Conservation (phyloP, 306 rosid species). For the Glycine latifolia region DNA sequence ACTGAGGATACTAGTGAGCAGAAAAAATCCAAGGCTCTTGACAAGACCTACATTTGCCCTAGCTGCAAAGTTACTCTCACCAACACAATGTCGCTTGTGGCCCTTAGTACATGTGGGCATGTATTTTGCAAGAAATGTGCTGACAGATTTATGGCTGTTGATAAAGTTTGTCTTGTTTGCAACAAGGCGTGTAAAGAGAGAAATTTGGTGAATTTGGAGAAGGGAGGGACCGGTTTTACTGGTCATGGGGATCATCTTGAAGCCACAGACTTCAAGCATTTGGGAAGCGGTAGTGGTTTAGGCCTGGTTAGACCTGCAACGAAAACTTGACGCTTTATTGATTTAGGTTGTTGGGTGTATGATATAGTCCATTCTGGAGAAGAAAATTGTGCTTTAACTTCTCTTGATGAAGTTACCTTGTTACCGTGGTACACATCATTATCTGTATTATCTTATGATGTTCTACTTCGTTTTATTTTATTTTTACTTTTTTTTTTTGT, state of each 20-base stretch:
- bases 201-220: conserved; percentile 77
- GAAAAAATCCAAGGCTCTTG: conserved; percentile 70
- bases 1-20: conserved; percentile 78
- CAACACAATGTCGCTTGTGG: conserved; percentile 84
- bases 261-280: conserved; percentile 92
- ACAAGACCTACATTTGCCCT: conserved; percentile 77
- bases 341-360: background rate
- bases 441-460: background rate
- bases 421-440: background rate
- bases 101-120: conserved; percentile 90
- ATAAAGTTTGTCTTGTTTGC: conserved; percentile 94
- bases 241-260: conserved; percentile 91
- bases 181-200: conserved; percentile 83
- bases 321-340: conserved; percentile 63
- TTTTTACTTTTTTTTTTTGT: background rate
- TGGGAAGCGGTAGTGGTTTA: conserved; percentile 97
- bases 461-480: background rate
- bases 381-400: conserved; percentile 19
- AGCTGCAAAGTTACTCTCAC: conserved; percentile 96
- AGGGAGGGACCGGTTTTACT: conserved; percentile 93
- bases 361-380: background rate
- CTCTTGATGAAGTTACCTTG: conserved; percentile 27
- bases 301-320: conserved; percentile 92
- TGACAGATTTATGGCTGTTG: conserved; percentile 86
- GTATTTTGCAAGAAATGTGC: conserved; percentile 94